A percentile compares a stretch with the other conserved stretches of the same genome.
Evolutionary conservation across 768 basidiomycete species (phyloP).

Genomic region (Strobilomyces confusus): DNA sequence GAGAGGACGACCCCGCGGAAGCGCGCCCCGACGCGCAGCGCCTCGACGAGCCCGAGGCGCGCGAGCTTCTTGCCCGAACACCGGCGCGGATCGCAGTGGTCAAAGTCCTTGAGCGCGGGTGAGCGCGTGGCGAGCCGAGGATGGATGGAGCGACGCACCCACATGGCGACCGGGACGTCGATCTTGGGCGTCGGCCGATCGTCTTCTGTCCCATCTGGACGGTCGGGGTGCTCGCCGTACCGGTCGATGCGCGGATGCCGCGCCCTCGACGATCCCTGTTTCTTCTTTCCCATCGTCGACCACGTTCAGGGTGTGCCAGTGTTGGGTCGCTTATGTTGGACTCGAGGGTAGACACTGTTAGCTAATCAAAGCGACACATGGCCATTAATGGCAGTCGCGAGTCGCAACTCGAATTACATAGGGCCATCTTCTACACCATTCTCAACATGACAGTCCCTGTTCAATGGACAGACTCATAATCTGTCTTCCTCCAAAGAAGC

Average conservation of each 20-base stretch:
- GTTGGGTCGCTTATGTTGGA: no score
- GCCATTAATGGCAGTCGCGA: no score
- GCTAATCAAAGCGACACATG: no score
- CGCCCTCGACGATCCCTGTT: background rate
- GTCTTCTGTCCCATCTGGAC: background rate
- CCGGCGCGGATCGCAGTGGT: conserved; percentile 90
- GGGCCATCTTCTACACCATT: no score
- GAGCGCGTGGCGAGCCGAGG: background rate
- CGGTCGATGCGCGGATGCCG: background rate
- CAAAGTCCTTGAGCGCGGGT: conserved; percentile 68
- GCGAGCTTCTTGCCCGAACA: conserved; percentile 90
- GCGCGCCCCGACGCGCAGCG: conserved; percentile 77
- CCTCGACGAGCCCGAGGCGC: conserved; percentile 77
- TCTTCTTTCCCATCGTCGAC: background rate
- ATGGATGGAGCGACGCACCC: conserved; percentile 63
- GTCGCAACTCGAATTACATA: no score
- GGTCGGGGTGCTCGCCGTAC: no score
- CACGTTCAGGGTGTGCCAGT: no score
- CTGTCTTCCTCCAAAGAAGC: no score
- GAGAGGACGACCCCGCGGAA: conserved; percentile 94
- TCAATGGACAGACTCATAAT: no score
- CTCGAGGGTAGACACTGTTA: no score
- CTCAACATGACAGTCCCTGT: no score
- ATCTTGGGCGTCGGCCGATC: background rate
- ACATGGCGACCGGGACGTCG: conserved; percentile 89